Base-by-base conservation (phyloP, 306 rosid genomes). In the Lathyrus tuberosus region DNA sequence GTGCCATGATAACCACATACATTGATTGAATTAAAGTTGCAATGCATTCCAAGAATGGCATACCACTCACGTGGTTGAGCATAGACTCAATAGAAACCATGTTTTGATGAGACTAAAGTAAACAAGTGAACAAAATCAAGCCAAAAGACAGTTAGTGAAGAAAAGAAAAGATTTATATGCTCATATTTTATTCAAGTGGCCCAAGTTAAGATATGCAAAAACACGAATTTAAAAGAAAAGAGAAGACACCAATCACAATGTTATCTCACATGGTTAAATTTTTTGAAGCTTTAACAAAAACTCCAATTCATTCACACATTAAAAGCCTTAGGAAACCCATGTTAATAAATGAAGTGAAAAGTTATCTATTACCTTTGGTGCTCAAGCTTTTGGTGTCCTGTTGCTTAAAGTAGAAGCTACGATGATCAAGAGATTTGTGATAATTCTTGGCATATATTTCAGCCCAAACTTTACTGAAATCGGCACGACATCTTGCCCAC, bases 341-440 rank as follows among this genome's bases (percentile, higher is more conserved):
- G 8, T 67, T 49, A 64, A 35, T 40, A 31, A 58, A 28, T 22
- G 24, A 74, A 60, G 44, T 26, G 40, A 48, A 24, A 46, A 40
- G 48, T 38, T 40, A 58, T 40, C 53, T 24, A 15, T 73, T 85
- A 95, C 99, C 99, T 84, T 95, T 95, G 52, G 95, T 89, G 82
- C 99, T 95, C 85, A 87, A 81, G 81, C 96, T 89, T 79, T 89
- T 95, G 18, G 96, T 74, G 76, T 95, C 99, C 62, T 95, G 99
- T 76, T 95, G 99, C 91, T 91, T 95, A 80, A 95, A 95, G 85
- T 95, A 95, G 85, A 95, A 95, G 86, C 99, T 95, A 40, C 96
- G 99, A 81, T 95, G 99, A 78, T 95, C 99, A 77, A 95, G 99
- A 46, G 97, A 91, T 81, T 91, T 95, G 80, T 95, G 99, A 83